Evolutionary conservation across 495 filamentous ascomycete genomes (phyloP), one percentile per base, ranked within the genome.

Genomic region (Lineolata rhizophorae): DNA sequence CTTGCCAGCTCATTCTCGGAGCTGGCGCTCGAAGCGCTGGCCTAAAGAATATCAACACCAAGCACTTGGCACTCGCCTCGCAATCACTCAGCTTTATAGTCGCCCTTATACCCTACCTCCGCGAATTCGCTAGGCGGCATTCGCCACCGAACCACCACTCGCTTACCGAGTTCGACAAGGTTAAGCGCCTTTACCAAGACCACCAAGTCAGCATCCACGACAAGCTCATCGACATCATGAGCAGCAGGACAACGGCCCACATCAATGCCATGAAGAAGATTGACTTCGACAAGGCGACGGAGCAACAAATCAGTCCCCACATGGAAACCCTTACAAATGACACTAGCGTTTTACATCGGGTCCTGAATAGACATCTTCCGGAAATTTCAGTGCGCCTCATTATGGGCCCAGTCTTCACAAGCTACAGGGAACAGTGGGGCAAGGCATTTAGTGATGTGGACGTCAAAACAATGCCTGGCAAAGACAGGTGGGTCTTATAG

Each of bases 161-260:
- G 13, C 76, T 90, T 59, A 72, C 67, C 20, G 87, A 95, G 43
- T 95, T 92, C 38, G 87, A 95, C 52, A 93, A 83, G 57, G 72
- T 92, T 33, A 75, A 76, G 40, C 67, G 87, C 22, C 60, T 79
- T 4, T 85, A 75, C 42, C 80, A 91, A 44, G 87, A 99, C 44
- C 87, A 95, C 49, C 87, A 94, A 46, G 69, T 68, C 20, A 80
- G 69, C 38, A 95, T 95, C 35, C 80, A 91, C 44, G 82, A 92
- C 32, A 99, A 99, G 47, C 58, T 99, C 0, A 76, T 93, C 11
- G 83, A 92, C 35, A 95, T 99, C 37, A 94, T 95, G 84, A 72
- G 71, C 29, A 71, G 69, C 9, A 68, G 87, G 1, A 76, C 76
- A 4, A 52, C 65, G 1, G 54, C 67, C 0, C 81, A 79, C 42